These are phyloP conservation scores for Coprinopsis strossmayeri DNA, from an alignment of 768 basidiomycete species.

Conservation along the genomic window DNA sequence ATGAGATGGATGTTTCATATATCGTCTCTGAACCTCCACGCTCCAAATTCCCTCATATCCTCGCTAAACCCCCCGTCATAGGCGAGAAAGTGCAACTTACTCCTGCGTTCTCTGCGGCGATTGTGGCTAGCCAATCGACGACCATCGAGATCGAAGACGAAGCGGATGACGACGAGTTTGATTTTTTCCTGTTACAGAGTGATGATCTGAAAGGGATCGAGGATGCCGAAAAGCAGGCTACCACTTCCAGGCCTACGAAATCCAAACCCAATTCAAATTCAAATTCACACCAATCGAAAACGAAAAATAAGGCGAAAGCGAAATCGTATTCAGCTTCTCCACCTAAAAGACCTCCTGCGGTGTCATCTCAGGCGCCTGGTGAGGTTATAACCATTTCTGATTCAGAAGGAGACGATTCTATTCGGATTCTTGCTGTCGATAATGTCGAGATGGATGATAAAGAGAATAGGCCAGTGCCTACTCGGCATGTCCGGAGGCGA, in stretches of 20 bases:
- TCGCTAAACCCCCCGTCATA: not conserved
- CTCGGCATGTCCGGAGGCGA: slow-evolving; percentile 42
- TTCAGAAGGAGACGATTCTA: slow-evolving; percentile 28
- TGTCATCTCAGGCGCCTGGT: not conserved
- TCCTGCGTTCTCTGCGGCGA: not conserved
- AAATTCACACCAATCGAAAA: not conserved
- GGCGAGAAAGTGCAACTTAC: slow-evolving; percentile 2
- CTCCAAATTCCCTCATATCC: not conserved
- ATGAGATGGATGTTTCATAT: not conserved
- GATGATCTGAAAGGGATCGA: slow-evolving; percentile 6
- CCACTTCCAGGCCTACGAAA: not conserved
- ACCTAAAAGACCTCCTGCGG: not conserved
- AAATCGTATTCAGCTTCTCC: not conserved
- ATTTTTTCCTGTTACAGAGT: not conserved
- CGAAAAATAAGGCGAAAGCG: not conserved
- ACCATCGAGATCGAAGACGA: not conserved
- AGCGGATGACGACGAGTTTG: not conserved
- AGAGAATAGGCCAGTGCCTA: slow-evolving; percentile 51
- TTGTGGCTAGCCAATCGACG: not conserved
- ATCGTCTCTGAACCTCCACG: not conserved
- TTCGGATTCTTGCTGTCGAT: slow-evolving; percentile 9
- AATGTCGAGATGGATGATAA: slow-evolving; percentile 35
- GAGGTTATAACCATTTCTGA: slow-evolving; percentile 34
- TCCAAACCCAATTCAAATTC: not conserved
- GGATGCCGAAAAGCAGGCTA: not conserved